phyloP scores from a whole-genome alignment of 2,329 filamentous ascomycete species.

The Colletotrichum kahawae region DNA sequence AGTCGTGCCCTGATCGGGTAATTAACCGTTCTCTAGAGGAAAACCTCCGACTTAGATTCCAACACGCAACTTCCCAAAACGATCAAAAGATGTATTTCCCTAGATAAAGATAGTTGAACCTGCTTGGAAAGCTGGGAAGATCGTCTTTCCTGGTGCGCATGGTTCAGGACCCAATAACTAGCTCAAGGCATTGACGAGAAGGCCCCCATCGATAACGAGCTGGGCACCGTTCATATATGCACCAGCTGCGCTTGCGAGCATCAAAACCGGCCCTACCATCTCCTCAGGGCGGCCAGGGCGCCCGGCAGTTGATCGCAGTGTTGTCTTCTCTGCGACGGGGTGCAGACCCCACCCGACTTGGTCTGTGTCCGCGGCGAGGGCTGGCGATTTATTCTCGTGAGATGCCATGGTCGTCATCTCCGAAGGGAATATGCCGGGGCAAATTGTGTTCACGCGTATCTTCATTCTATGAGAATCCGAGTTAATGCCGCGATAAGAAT shows the following conservation, averaged over 20 bases:
- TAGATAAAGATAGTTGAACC: background rate
- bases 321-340: constrained; percentile 25
- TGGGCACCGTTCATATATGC: constrained; percentile 30
- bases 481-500: background rate
- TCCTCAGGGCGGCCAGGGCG: constrained; percentile 29
- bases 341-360: background rate
- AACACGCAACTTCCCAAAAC: background rate
- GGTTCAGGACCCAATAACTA: background rate
- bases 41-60: background rate
- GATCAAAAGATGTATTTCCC: background rate
- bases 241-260: constrained; percentile 28
- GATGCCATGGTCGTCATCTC: constrained; percentile 25
- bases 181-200: background rate
- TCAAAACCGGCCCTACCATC: constrained; percentile 28
- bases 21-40: background rate
- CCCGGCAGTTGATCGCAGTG: constrained; percentile 27
- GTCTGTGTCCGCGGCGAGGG: constrained; percentile 4
- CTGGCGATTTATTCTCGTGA: constrained; percentile 25
- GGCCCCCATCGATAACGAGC: constrained; percentile 30
- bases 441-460: constrained; percentile 29
- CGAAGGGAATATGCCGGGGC: constrained; percentile 27
- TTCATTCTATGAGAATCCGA: constrained; percentile 21
- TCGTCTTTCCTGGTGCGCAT: background rate
- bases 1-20: background rate
- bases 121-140: background rate